phyloP scores from a whole-genome alignment of 208 protist genomes.

The Leptomonas pyrrhocoris region DNA sequence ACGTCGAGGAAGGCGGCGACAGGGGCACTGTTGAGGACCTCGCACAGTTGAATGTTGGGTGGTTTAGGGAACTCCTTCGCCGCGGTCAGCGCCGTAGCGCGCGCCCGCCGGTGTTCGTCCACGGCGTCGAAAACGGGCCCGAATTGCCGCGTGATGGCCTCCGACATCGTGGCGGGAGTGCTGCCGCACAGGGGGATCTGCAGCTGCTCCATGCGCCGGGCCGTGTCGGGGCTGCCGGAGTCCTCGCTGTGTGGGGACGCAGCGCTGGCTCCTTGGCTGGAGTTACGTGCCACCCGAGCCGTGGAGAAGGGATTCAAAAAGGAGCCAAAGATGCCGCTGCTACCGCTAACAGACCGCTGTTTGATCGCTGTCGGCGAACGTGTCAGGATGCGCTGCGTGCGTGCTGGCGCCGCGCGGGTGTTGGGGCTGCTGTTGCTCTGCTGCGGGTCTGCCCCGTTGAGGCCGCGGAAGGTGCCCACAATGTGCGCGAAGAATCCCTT shows the following conservation, averaged over 20 bases:
- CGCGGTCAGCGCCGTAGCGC: not conserved
- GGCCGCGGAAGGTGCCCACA: slow-evolving; percentile 11
- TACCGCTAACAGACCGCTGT: not conserved
- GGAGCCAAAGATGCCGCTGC: slow-evolving; percentile 15
- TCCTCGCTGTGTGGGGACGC: slow-evolving; percentile 2
- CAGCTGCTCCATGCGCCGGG: slow-evolving; percentile 18
- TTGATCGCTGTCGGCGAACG: not conserved
- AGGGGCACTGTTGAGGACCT: slow-evolving; percentile 50
- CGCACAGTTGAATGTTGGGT: slow-evolving; percentile 30
- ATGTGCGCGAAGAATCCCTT: slow-evolving; percentile 24
- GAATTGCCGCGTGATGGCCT: slow-evolving; percentile 19
- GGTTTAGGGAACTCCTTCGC: slow-evolving; percentile 6
- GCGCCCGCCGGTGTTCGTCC: not conserved
- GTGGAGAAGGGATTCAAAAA: slow-evolving; percentile 17
- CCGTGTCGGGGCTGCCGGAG: not conserved
- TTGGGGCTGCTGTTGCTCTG: not conserved
- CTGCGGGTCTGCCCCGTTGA: not conserved
- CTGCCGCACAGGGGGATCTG: slow-evolving; percentile 44
- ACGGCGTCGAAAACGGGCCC: slow-evolving; percentile 22
- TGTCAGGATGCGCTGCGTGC: not conserved
- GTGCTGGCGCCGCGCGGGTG: not conserved
- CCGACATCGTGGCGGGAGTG: slow-evolving; percentile 32
- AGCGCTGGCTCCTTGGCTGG: not conserved
- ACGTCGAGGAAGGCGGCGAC: slow-evolving; percentile 39
- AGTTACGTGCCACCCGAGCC: not conserved